A percentile compares a stretch with the other conserved stretches of the same genome.
phyloP scores from a whole-genome alignment of 2,329 filamentous ascomycete species.

The Lecanicillium sp. region DNA sequence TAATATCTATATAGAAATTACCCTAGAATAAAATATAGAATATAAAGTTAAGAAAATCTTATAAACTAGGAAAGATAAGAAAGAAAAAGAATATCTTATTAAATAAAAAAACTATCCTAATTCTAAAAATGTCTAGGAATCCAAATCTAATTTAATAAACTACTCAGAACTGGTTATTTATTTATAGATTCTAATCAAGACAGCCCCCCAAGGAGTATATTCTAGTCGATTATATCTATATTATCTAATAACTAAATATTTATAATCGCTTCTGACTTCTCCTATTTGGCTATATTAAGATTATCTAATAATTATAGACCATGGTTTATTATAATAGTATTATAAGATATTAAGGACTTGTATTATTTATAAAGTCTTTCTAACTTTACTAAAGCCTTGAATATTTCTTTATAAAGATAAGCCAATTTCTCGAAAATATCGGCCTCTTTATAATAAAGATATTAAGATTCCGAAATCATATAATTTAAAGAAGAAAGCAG shows the following conservation, averaged over 20 bases:
- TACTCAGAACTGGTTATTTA: not conserved
- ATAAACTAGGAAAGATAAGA: slow-evolving; percentile 7
- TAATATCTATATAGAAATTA: slow-evolving; percentile 7
- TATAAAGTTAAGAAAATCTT: slow-evolving; percentile 11
- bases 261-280: not conserved
- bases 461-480: no score
- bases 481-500: no score
- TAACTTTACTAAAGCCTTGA: no score
- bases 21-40: slow-evolving; percentile 7
- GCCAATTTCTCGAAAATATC: no score
- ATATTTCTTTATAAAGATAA: no score
- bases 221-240: not conserved
- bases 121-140: not conserved
- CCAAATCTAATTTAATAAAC: not conserved
- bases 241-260: not conserved
- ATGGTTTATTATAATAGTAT: no score
- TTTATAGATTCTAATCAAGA: no score
- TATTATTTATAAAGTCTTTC: no score
- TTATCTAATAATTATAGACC: slow-evolving; percentile 1
- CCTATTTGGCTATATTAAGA: not conserved
- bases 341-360: no score
- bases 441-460: no score
- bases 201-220: not conserved
- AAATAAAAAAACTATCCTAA: not conserved
- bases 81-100: slow-evolving; percentile 3